A percentile compares a stretch with the other conserved stretches of the same genome.
These are phyloP conservation scores for Penicillium coprophilum DNA, from an alignment of 495 filamentous ascomycete species.

Conservation along the genomic window DNA sequence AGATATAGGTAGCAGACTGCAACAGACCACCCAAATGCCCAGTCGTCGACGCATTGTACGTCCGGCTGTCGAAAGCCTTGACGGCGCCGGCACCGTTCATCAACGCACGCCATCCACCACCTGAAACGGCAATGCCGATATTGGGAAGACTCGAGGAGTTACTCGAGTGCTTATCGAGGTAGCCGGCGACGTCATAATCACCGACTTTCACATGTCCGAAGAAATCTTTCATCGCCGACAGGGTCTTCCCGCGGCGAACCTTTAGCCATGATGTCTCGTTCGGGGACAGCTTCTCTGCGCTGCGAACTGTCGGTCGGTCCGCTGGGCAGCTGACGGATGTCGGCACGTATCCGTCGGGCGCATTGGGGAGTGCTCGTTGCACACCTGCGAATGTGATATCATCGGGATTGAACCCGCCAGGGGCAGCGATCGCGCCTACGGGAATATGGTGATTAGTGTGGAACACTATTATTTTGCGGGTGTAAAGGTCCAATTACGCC, in stretches of 20 bases:
- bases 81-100: slow-evolving; percentile 87
- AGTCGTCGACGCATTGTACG: slow-evolving; percentile 57
- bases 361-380: slow-evolving; percentile 44
- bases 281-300: slow-evolving; percentile 57
- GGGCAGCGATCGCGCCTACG: slow-evolving; percentile 24
- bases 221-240: slow-evolving; percentile 69
- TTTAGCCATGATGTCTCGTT: slow-evolving; percentile 71
- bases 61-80: slow-evolving; percentile 80
- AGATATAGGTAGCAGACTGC: slow-evolving; percentile 80
- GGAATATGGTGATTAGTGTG: background rate
- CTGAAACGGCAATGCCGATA: slow-evolving; percentile 60
- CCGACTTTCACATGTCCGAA: slow-evolving; percentile 69
- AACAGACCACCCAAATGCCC: slow-evolving; percentile 84
- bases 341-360: slow-evolving; percentile 50
- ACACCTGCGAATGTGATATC: slow-evolving; percentile 16
- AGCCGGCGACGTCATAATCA: slow-evolving; percentile 71
- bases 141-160: slow-evolving; percentile 60
- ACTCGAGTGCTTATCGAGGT: slow-evolving; percentile 58
- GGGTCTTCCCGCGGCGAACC: slow-evolving; percentile 49
- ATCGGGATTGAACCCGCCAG: slow-evolving; percentile 10
- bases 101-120: slow-evolving; percentile 81
- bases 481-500: background rate
- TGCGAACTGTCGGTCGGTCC: slow-evolving; percentile 51
- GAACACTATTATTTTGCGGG: background rate
- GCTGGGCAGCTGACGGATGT: slow-evolving; percentile 41